Conservation (phyloP, 2,329 filamentous ascomycete species). For the Venturia aucupariae region DNA sequence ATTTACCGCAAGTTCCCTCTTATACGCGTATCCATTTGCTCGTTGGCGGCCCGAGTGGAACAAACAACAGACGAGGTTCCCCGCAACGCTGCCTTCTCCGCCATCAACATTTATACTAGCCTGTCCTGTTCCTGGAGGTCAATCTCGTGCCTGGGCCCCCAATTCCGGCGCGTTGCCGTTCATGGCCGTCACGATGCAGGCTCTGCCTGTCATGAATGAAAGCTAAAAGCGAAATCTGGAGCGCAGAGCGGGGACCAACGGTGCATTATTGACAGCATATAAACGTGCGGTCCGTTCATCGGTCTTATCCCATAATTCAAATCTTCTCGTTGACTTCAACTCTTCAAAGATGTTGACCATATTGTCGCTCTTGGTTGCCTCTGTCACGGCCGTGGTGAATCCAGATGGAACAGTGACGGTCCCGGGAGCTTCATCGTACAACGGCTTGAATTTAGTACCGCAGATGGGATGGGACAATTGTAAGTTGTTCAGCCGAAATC, state of each 20-base stretch:
- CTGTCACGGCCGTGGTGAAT: not conserved
- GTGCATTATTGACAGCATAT: not conserved
- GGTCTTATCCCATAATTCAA: not conserved
- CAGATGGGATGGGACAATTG: conserved; percentile 32
- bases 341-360: not conserved
- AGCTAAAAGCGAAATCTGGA: not conserved
- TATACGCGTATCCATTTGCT: not conserved
- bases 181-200: not conserved
- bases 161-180: not conserved
- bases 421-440: conserved; percentile 23
- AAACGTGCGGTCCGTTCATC: not conserved
- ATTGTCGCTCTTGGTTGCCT: not conserved
- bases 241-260: not conserved
- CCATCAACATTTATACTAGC: not conserved
- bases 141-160: not conserved
- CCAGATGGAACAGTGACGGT: conserved; percentile 13
- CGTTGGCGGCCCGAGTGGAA: not conserved
- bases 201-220: not conserved
- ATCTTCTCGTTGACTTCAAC: not conserved
- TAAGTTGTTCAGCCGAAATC: conserved; percentile 17
- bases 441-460: conserved; percentile 28
- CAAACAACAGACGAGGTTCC: not conserved
- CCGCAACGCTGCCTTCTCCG: not conserved
- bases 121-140: not conserved
- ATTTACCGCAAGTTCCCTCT: too few species aligned